Evolutionary conservation across 192 early-diverging fungal genomes (phyloP).

Genomic region (Gamsiella multidivaricata): DNA sequence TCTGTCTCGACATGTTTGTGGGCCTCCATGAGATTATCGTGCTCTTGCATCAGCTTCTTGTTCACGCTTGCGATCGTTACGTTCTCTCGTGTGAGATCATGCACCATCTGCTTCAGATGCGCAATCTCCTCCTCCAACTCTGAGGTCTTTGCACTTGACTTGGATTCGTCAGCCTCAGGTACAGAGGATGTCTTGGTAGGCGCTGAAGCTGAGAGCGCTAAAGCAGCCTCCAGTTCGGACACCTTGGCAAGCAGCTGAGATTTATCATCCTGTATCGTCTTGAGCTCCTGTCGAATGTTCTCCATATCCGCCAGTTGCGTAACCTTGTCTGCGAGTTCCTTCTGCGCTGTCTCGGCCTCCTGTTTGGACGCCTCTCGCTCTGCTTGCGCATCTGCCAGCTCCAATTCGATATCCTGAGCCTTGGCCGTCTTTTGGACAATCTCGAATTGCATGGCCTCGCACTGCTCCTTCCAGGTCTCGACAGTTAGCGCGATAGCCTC

Average conservation of each 20-base stretch:
- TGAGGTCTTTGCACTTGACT: slow-evolving; percentile 12
- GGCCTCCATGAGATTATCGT: slow-evolving; percentile 66
- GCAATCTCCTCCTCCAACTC: slow-evolving; percentile 55
- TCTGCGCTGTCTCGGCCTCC: slow-evolving; percentile 22
- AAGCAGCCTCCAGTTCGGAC: slow-evolving; percentile 33
- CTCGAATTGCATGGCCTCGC: slow-evolving; percentile 52
- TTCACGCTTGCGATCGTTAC: slow-evolving; percentile 63
- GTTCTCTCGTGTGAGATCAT: slow-evolving; percentile 61
- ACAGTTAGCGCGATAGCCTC: slow-evolving; percentile 23
- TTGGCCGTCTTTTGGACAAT: slow-evolving; percentile 43
- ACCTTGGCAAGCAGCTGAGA: slow-evolving; percentile 52
- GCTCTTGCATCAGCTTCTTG: slow-evolving; percentile 59
- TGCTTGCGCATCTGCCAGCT: slow-evolving; percentile 34
- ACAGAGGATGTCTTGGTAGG: slow-evolving; percentile 1
- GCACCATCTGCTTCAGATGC: slow-evolving; percentile 54
- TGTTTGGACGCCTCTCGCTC: slow-evolving; percentile 47
- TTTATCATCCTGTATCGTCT: slow-evolving; percentile 47
- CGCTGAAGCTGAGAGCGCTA: slow-evolving; percentile 23
- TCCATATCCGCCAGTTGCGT: slow-evolving; percentile 6
- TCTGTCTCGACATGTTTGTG: slow-evolving; percentile 77
- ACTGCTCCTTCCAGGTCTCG: slow-evolving; percentile 47
- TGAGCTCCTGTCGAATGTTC: slow-evolving; percentile 25
- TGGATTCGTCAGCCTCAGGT: slow-evolving; percentile 8
- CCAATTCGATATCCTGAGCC: slow-evolving; percentile 25
- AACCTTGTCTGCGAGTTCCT: slow-evolving; percentile 21